Evolutionary conservation across 106 monocot species (phyloP).

Genomic region (Dendrobium officinale): DNA sequence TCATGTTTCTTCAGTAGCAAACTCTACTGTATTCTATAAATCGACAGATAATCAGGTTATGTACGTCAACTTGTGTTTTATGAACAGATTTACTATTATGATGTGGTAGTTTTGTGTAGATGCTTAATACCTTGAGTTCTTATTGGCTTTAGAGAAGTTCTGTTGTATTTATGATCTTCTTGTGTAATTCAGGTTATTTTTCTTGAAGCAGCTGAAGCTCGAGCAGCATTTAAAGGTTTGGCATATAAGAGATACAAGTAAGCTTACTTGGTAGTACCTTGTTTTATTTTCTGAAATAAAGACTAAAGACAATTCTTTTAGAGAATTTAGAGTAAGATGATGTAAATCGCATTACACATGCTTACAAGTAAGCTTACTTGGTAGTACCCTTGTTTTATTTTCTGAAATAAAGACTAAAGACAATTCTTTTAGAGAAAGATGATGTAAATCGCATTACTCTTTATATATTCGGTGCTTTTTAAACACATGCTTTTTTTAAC

Average conservation of each 20-base stretch:
- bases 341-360: not conserved
- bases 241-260: slow-evolving; percentile 90
- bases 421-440: not conserved
- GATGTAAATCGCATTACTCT: not conserved
- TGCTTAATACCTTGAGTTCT: not conserved
- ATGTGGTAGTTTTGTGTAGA: not conserved
- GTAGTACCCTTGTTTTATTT: not conserved
- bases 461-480: not conserved
- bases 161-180: not conserved
- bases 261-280: slow-evolving; percentile 9
- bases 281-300: not conserved
- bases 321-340: not conserved
- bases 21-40: not conserved
- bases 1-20: slow-evolving; percentile 59
- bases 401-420: not conserved
- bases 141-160: not conserved
- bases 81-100: slow-evolving; percentile 1
- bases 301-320: not conserved
- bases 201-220: slow-evolving; percentile 89
- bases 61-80: not conserved
- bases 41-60: not conserved
- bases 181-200: slow-evolving; percentile 64
- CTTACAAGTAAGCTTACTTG: slow-evolving; percentile 1
- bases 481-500: not conserved
- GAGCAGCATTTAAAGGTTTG: slow-evolving; percentile 78